These are phyloP conservation scores for Aristolochia californica DNA, from an alignment of 164 flowering plant genomes.

Conservation along the genomic window DNA sequence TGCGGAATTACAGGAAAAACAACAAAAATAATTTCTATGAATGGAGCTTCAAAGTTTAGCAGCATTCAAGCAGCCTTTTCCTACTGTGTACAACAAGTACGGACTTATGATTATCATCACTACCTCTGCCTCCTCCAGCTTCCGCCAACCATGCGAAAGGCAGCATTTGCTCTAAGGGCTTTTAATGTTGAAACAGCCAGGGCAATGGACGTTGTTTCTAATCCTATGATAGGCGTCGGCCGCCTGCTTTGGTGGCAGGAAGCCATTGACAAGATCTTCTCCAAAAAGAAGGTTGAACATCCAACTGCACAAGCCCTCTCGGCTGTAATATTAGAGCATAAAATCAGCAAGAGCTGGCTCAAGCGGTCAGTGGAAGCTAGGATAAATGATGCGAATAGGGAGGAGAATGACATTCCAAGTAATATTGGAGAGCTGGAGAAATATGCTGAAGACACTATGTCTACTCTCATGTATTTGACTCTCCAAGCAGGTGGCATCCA, in stretches of 20 bases:
- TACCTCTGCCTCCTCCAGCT: constrained; percentile 95
- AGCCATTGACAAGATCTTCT: constrained; percentile 76
- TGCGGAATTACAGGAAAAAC: not conserved
- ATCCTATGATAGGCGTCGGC: constrained; percentile 89
- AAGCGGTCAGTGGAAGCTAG: constrained; percentile 94
- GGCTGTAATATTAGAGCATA: constrained; percentile 45
- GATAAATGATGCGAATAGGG: constrained; percentile 76
- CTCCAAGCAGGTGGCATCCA: constrained; percentile 85
- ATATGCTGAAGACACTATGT: constrained; percentile 85
- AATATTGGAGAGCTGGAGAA: constrained; percentile 62
- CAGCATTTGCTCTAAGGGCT: constrained; percentile 90
- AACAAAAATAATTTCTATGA: constrained; percentile 41
- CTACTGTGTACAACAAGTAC: constrained; percentile 88
- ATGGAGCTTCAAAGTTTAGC: constrained; percentile 32
- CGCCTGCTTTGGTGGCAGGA: constrained; percentile 99
- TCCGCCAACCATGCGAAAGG: constrained; percentile 67
- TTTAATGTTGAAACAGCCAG: constrained; percentile 88
- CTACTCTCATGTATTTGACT: constrained; percentile 72
- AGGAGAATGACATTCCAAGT: constrained; percentile 47
- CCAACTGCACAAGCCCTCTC: constrained; percentile 84
- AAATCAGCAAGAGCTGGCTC: constrained; percentile 74
- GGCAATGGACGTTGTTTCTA: constrained; percentile 96
- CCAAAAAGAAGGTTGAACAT: constrained; percentile 65
- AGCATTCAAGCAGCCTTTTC: constrained; percentile 71
- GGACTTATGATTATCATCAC: constrained; percentile 91